A percentile compares a stretch with the other conserved stretches of the same genome.
phyloP scores from a whole-genome alignment of 202 grass and related monocot species.

The Hordeum pubiflorum region DNA sequence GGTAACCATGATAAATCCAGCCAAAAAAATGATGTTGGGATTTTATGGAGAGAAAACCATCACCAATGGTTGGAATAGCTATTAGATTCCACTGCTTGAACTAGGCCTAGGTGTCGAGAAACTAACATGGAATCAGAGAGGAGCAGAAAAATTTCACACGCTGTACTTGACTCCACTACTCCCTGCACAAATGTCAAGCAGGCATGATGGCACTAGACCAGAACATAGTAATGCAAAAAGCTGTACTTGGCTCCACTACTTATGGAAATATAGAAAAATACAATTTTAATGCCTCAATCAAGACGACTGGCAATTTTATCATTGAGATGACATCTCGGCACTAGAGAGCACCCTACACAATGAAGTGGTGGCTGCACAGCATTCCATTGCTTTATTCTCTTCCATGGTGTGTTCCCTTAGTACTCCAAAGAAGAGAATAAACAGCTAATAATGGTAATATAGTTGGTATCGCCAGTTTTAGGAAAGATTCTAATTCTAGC shows the following conservation, averaged over 20 bases:
- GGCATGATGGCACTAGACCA: conserved; percentile 30
- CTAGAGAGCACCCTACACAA: conserved; percentile 28
- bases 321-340: conserved; percentile 28
- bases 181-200: conserved; percentile 24
- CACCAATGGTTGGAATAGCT: conserved; percentile 24
- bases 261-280: conserved; percentile 33
- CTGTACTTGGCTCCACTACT: conserved; percentile 43
- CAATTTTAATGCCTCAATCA: conserved; percentile 28
- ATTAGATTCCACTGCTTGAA: conserved; percentile 24
- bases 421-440: conserved; percentile 36
- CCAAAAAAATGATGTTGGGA: background rate
- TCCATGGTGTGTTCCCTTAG: conserved; percentile 18
- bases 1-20: background rate
- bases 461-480: conserved; percentile 18
- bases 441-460: conserved; percentile 31
- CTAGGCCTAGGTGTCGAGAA: conserved; percentile 25
- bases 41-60: conserved; percentile 5
- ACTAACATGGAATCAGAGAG: conserved; percentile 8
- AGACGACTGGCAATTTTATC: conserved; percentile 22
- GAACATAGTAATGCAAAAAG: conserved; percentile 30
- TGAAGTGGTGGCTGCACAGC: conserved; percentile 31
- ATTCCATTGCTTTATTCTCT: conserved; percentile 45
- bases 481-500: conserved; percentile 40
- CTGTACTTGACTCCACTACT: conserved; percentile 29
- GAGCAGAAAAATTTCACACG: background rate